Evolutionary conservation across 495 filamentous ascomycete species (phyloP), one percentile per base, ranked within the genome.

Genomic region (Penicillium samsonianum): DNA sequence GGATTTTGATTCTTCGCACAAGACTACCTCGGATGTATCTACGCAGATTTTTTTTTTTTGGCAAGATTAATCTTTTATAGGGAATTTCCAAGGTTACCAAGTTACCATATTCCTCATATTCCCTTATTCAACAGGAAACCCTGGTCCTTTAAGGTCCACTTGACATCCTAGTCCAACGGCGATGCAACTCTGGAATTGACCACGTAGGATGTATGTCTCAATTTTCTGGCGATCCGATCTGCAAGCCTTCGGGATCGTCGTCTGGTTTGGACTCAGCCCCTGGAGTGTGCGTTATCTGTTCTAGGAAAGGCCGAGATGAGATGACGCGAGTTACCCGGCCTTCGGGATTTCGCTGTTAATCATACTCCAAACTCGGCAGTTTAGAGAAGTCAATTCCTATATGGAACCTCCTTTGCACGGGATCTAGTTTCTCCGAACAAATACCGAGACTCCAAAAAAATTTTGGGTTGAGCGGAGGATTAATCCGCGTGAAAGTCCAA

Each of bases 141-240:
- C 45, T 49, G 30, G 46, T 9, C 28, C 11, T 50, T 14, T 25
- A 50, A 14, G 30, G 11, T 33, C 30, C 43, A 57, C 50, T 43
- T 40, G 46, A 55, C 40, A 33, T 48, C 40, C 25, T 55, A 48
- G 35, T 53, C 59, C 60, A 68, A 69, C 64, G 63, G 60, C 28
- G 58, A 62, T 62, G 59, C 59, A 60, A 62, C 53, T 67, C 61
- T 57, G 40, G 59, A 65, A 28, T 20, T 48, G 61, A 67, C 64
- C 64, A 67, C 64, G 64, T 67, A 67, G 54, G 19, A 35, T 72
- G 50, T 35, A 35, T 70, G 65, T 72, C 65, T 72, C 65, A 70
- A 67, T 41, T 61, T n/a, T 57, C 57, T 61, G 71, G 64, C 73
- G 68, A 74, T 74, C 73, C 17, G 71, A 75, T 73, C 71, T 70